These are phyloP conservation scores for Aspergillus tanneri DNA, from an alignment of 2,329 filamentous ascomycete genomes.

Conservation along the genomic window DNA sequence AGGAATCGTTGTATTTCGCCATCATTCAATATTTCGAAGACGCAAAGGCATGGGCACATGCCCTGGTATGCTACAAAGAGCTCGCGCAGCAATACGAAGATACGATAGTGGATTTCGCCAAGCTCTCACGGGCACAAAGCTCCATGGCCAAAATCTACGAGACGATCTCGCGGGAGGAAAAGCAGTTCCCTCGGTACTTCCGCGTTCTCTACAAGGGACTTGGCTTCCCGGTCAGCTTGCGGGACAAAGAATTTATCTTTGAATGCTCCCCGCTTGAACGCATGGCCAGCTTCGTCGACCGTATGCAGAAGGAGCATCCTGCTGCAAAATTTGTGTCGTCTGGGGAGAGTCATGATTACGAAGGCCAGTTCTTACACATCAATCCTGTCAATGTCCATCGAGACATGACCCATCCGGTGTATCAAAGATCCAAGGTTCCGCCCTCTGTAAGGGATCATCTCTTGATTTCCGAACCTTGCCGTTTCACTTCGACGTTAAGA, in stretches of 20 bases:
- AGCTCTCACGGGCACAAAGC: constrained; percentile 82
- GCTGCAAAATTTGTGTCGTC: constrained; percentile 75
- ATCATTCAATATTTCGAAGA: constrained; percentile 96
- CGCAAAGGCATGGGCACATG: constrained; percentile 89
- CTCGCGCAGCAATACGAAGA: constrained; percentile 87
- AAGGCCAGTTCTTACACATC: constrained; percentile 87
- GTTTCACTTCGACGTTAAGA: constrained; percentile 74
- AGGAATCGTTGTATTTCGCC: constrained; percentile 86
- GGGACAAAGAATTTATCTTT: constrained; percentile 91
- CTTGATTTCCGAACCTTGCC: constrained; percentile 71
- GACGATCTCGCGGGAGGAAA: constrained; percentile 77
- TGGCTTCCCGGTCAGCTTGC: constrained; percentile 75
- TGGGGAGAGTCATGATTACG: constrained; percentile 72
- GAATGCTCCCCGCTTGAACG: constrained; percentile 77
- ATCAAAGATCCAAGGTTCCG: constrained; percentile 81
- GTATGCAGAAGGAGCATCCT: constrained; percentile 88
- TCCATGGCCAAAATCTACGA: constrained; percentile 94
- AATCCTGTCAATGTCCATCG: constrained; percentile 78
- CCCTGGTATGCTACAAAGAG: constrained; percentile 83
- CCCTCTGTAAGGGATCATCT: constrained; percentile 84
- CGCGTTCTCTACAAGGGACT: constrained; percentile 85
- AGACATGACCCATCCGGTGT: constrained; percentile 77
- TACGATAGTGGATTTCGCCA: constrained; percentile 85
- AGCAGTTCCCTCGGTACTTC: constrained; percentile 80
- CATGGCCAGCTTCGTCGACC: constrained; percentile 78